These are phyloP conservation scores for Jaltomata sinuosa DNA, from an alignment of 257 asterid species.

Conservation along the genomic window DNA sequence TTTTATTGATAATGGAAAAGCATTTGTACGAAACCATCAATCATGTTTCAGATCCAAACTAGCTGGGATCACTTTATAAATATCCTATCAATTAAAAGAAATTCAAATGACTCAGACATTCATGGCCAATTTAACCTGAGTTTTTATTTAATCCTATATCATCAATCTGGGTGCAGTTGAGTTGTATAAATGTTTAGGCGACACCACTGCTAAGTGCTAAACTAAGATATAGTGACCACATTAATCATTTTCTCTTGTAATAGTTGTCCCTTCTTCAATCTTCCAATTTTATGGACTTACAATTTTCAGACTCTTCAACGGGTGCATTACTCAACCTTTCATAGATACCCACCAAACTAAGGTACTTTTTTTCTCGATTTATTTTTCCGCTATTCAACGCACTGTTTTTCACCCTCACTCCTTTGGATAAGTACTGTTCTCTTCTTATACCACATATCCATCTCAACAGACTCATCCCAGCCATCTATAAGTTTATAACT, in stretches of 20 bases:
- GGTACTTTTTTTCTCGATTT: background rate
- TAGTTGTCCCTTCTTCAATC: background rate
- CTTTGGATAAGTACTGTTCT: background rate
- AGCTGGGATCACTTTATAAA: background rate
- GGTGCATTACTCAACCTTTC: background rate
- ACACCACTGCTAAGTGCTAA: background rate
- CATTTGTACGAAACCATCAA: background rate
- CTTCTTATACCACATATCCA: background rate
- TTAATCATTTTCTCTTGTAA: background rate
- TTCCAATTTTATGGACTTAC: background rate
- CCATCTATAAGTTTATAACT: background rate
- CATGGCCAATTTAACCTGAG: background rate
- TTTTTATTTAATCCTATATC: background rate
- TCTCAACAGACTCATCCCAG: background rate
- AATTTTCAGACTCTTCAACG: background rate
- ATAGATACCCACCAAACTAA: background rate
- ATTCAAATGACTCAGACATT: background rate
- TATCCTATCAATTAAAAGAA: background rate
- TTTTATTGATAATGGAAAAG: background rate
- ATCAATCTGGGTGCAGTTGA: background rate
- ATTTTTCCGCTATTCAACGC: background rate
- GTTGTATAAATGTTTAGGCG: background rate
- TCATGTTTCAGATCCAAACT: background rate
- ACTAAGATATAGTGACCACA: background rate
- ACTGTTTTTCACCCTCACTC: background rate